These are phyloP conservation scores for Aspergillus melleus DNA, from an alignment of 2,329 filamentous ascomycete species.

Conservation along the genomic window DNA sequence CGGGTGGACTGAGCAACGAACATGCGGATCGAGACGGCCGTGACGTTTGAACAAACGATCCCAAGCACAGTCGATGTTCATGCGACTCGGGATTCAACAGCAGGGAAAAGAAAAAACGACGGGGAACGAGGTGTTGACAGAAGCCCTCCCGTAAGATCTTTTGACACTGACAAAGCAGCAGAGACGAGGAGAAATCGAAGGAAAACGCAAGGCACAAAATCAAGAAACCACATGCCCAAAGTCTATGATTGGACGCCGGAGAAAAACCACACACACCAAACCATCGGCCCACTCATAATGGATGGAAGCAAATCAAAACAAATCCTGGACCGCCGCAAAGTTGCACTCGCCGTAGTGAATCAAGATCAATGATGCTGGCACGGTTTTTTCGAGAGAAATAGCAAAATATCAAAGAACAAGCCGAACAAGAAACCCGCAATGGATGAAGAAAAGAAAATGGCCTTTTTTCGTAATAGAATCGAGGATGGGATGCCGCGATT, in stretches of 20 bases:
- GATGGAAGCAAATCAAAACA: slow-evolving; percentile 27
- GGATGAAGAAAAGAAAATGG: neutral
- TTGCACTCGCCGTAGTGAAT: slow-evolving; percentile 27
- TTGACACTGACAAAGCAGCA: slow-evolving; percentile 21
- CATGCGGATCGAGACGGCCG: slow-evolving; percentile 19
- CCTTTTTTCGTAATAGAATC: slow-evolving; percentile 2
- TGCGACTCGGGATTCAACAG: slow-evolving; percentile 13
- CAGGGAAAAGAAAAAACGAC: slow-evolving; percentile 14
- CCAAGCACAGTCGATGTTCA: slow-evolving; percentile 14
- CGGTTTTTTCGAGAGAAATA: slow-evolving; percentile 18
- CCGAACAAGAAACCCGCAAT: slow-evolving; percentile 12
- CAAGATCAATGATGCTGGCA: slow-evolving; percentile 26
- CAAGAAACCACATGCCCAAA: slow-evolving; percentile 37
- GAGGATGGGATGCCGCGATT: neutral
- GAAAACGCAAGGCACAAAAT: slow-evolving; percentile 18
- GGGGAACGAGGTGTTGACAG: slow-evolving; percentile 20
- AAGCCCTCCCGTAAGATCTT: slow-evolving; percentile 26
- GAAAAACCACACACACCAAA: slow-evolving; percentile 38
- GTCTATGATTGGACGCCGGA: slow-evolving; percentile 45
- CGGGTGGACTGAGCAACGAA: slow-evolving; percentile 16
- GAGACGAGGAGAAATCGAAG: slow-evolving; percentile 18
- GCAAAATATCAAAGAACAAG: slow-evolving; percentile 1
- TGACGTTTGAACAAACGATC: slow-evolving; percentile 19
- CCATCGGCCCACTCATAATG: slow-evolving; percentile 36
- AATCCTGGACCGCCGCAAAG: slow-evolving; percentile 29